Conservation (phyloP, 2,329 filamentous ascomycete genomes). For the Hypoxylon sp. region DNA sequence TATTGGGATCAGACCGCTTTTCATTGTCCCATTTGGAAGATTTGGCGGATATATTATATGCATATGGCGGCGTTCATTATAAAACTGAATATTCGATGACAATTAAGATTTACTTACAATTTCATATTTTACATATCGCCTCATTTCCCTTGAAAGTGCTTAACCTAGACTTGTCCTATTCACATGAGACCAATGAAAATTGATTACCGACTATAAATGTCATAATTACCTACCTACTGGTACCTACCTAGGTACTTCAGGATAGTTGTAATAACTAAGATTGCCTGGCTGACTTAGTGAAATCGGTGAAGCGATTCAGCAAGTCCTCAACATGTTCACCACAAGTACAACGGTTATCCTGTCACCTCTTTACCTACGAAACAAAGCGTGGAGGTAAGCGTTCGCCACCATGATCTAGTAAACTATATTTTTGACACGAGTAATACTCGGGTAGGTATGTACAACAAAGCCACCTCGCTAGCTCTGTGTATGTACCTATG, state of each 20-base stretch:
- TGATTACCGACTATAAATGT: no score
- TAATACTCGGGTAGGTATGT: slow-evolving; percentile 1
- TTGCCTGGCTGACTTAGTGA: no score
- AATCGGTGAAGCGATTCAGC: background rate
- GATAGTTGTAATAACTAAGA: no score
- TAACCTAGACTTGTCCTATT: background rate
- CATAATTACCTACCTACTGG: background rate
- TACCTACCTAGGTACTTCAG: no score
- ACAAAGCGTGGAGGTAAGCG: background rate
- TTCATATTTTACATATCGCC: background rate
- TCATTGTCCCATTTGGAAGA: slow-evolving; percentile 11
- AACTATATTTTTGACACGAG: background rate
- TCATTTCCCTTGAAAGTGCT: background rate
- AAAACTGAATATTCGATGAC: slow-evolving; percentile 10
- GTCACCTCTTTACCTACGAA: background rate
- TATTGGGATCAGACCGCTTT: slow-evolving; percentile 3
- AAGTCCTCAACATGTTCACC: background rate
- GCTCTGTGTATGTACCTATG: slow-evolving; percentile 1
- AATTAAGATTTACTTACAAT: slow-evolving; percentile 8
- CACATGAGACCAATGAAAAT: no score
- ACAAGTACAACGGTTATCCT: background rate
- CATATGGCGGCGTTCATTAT: slow-evolving; percentile 30
- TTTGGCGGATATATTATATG: slow-evolving; percentile 21
- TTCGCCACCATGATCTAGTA: background rate
- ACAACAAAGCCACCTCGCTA: background rate